phyloP scores from a whole-genome alignment of 2,329 filamentous ascomycete species.

The Passalora sequoiae region DNA sequence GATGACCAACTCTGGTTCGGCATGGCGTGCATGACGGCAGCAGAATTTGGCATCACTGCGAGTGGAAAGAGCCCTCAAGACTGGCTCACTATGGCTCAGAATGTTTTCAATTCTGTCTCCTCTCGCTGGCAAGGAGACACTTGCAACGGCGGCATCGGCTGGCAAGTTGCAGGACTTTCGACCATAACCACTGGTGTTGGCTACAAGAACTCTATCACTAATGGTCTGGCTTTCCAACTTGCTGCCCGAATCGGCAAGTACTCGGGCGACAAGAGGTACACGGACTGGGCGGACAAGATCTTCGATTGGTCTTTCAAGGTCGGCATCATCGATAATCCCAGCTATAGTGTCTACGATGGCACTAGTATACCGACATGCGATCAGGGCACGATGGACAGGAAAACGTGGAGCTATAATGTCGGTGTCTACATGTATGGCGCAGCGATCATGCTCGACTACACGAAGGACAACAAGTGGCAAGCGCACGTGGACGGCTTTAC shows the following conservation, averaged over 20 bases:
- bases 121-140: conserved; percentile 61
- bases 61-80: background rate
- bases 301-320: conserved; percentile 38
- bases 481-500: conserved; percentile 24
- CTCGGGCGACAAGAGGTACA: conserved; percentile 53
- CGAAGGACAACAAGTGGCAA: conserved; percentile 16
- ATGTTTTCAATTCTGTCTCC: conserved; percentile 72
- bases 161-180: conserved; percentile 65
- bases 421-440: conserved; percentile 46
- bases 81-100: conserved; percentile 70
- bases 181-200: conserved; percentile 53
- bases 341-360: conserved; percentile 45
- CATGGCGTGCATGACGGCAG: conserved; percentile 70
- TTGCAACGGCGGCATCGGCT: conserved; percentile 71
- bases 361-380: conserved; percentile 37
- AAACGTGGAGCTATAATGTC: conserved; percentile 46
- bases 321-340: conserved; percentile 54
- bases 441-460: conserved; percentile 43
- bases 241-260: conserved; percentile 50
- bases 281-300: conserved; percentile 54
- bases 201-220: conserved; percentile 82
- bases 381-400: conserved; percentile 40
- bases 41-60: conserved; percentile 56
- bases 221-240: conserved; percentile 76
- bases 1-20: conserved; percentile 71